Evolutionary conservation across 257 asterid genomes (phyloP), one percentile per base, ranked within the genome.

Genomic region (Gentiana macrophylla): DNA sequence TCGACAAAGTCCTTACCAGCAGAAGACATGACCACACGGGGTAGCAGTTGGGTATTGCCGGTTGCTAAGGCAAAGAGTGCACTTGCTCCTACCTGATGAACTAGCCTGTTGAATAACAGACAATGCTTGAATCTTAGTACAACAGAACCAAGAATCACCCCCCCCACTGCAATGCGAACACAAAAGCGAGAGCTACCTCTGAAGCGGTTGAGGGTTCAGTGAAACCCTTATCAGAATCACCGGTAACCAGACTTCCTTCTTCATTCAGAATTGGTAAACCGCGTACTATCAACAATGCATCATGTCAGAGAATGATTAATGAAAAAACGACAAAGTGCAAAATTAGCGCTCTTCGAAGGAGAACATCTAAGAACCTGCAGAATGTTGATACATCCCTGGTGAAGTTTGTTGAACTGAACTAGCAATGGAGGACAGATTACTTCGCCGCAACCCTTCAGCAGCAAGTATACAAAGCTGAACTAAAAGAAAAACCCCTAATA

Each of bases 11-110:
- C 35, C 33, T 24, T 87, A 92, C 98, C 98, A 92, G 82, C 98
- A 92, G 70, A 87, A 92, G 44, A 92, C 98, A 32, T 91, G 98
- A 45, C 98, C 98, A 58, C 98, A 91, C 32, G 94, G 93, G 48
- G 97, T 87, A 74, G 98, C 94, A 4, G 98, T 92, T 9, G 97
- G 97, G 67, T 79, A 68, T 61, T 80, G 90, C 59, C 98, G 98
- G 65, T 69, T 85, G 78, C 98, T 85, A 37, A 92, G 81, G 79
- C 98, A 92, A 55, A 92, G 95, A 0, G 97, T 84, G 82, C 97
- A 91, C 80, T 92, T 92, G 81, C 95, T 85, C 54, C 70, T 67
- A 59, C 76, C 86, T 68, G 70, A 67, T 52, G 71, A 72, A 65
- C 79, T 84, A 58, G 89, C 68, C 96, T 87, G 86, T 62, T 47